phyloP scores from a whole-genome alignment of 2,329 filamentous ascomycete genomes.

The Penicillium hesseltinei region DNA sequence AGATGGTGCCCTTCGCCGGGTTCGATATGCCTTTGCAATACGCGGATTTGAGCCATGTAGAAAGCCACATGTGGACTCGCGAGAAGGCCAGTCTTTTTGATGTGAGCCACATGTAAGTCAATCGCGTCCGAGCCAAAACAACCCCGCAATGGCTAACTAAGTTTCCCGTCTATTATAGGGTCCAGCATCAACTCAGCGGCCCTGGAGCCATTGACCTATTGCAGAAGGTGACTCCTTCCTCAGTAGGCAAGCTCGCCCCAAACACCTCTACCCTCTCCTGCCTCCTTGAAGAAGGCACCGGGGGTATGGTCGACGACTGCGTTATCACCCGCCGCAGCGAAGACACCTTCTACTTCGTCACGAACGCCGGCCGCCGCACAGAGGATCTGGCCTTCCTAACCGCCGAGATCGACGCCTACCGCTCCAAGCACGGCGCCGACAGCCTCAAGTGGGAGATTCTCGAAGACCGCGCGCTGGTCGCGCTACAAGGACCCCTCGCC shows the following conservation, averaged over 20 bases:
- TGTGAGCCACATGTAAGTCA: slow-evolving; percentile 83
- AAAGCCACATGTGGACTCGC: slow-evolving; percentile 88
- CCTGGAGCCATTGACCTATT: slow-evolving; percentile 78
- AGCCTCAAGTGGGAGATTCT: slow-evolving; percentile 68
- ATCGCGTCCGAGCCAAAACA: background rate
- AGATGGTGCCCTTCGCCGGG: slow-evolving; percentile 96
- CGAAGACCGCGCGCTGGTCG: slow-evolving; percentile 73
- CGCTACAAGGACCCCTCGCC: slow-evolving; percentile 82
- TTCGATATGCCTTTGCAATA: slow-evolving; percentile 94
- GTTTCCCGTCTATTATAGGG: slow-evolving; percentile 42
- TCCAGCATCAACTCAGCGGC: slow-evolving; percentile 80
- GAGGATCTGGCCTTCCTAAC: slow-evolving; percentile 81
- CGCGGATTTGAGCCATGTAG: slow-evolving; percentile 68
- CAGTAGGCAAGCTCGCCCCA: slow-evolving; percentile 60
- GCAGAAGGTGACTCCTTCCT: slow-evolving; percentile 77
- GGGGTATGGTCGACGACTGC: slow-evolving; percentile 93
- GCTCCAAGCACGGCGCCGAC: slow-evolving; percentile 51
- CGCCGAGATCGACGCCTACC: slow-evolving; percentile 64
- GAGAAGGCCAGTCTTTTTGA: slow-evolving; percentile 89
- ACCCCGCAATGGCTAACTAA: slow-evolving; percentile 13
- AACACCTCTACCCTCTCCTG: slow-evolving; percentile 81
- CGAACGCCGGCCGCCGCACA: slow-evolving; percentile 86
- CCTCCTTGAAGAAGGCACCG: slow-evolving; percentile 73
- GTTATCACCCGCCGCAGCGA: slow-evolving; percentile 78
- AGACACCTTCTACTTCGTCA: slow-evolving; percentile 85